These are phyloP conservation scores for Diaporthe citriasiana DNA, from an alignment of 2,329 filamentous ascomycete species.

Conservation along the genomic window DNA sequence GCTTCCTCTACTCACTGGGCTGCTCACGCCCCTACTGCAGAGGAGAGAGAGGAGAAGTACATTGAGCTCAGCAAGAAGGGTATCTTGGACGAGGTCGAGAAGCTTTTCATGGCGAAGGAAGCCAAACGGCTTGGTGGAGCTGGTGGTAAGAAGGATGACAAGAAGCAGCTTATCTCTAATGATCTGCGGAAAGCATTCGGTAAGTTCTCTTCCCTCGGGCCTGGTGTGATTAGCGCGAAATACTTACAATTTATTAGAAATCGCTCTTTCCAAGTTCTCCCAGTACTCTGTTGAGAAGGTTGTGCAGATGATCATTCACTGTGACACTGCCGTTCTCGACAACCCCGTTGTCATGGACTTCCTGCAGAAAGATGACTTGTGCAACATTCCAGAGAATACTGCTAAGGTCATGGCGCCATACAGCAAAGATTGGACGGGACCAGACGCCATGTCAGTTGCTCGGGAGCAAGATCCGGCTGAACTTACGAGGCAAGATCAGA, in stretches of 20 bases:
- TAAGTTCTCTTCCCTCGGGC: constrained; percentile 56
- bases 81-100: constrained; percentile 97
- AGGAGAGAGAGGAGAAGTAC: constrained; percentile 96
- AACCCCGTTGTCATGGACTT: constrained; percentile 97
- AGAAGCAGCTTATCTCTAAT: constrained; percentile 95
- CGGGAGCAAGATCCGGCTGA: constrained; percentile 90
- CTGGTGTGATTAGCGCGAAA: constrained; percentile 5
- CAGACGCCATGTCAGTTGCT: constrained; percentile 81
- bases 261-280: constrained; percentile 95
- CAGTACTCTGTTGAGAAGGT: constrained; percentile 85
- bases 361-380: constrained; percentile 90
- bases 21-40: constrained; percentile 84
- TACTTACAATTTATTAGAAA: constrained; percentile 68
- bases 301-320: constrained; percentile 94
- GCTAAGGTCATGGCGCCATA: constrained; percentile 95
- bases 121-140: constrained; percentile 86
- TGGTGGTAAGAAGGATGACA: constrained; percentile 85
- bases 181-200: constrained; percentile 91
- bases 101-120: constrained; percentile 97
- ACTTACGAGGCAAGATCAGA: constrained; percentile 93
- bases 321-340: constrained; percentile 88
- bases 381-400: constrained; percentile 91
- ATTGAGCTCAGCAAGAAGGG: constrained; percentile 92
- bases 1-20: constrained; percentile 95
- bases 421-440: constrained; percentile 95